Percentiles rank a stretch among this genome's conserved stretches.
Evolutionary conservation across 257 asterid genomes (phyloP).

Genomic region (Pogostemon cablin): DNA sequence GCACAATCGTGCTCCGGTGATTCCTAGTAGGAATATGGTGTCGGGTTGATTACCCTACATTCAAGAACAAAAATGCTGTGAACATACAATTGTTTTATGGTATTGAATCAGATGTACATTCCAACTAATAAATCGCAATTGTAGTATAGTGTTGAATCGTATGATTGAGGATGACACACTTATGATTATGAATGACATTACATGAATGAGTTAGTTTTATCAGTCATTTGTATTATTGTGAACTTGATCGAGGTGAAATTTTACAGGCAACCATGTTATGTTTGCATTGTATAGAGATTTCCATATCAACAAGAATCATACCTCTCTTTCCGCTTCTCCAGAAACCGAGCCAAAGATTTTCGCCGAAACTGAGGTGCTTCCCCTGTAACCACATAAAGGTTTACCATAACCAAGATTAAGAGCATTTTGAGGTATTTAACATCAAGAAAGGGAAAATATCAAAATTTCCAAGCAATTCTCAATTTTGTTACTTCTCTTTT

Average conservation of each 20-base stretch:
- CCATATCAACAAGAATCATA: conserved; percentile 27
- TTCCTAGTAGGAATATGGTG: conserved; percentile 52
- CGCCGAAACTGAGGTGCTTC: conserved; percentile 81
- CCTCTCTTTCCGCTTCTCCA: conserved; percentile 97
- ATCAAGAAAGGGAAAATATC: no score
- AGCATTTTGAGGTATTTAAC: neutral
- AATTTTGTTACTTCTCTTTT: no score
- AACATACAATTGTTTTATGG: no score
- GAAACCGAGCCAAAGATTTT: conserved; percentile 84
- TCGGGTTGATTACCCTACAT: conserved; percentile 51
- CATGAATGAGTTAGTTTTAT: no score
- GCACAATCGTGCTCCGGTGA: conserved; percentile 48
- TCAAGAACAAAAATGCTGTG: neutral
- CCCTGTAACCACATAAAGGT: conserved; percentile 35
- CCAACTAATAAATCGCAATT: neutral
- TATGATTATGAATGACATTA: no score
- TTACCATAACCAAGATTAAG: neutral
- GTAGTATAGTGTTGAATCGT: no score
- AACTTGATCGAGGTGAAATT: neutral
- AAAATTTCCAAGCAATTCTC: no score
- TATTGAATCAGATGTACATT: no score
- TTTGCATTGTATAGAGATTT: neutral
- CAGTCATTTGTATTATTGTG: no score
- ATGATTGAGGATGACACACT: no score
- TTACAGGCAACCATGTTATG: neutral